Evolutionary conservation across 768 basidiomycete species (phyloP), one percentile per base, ranked within the genome.

Genomic region (Podaxis pistillaris): DNA sequence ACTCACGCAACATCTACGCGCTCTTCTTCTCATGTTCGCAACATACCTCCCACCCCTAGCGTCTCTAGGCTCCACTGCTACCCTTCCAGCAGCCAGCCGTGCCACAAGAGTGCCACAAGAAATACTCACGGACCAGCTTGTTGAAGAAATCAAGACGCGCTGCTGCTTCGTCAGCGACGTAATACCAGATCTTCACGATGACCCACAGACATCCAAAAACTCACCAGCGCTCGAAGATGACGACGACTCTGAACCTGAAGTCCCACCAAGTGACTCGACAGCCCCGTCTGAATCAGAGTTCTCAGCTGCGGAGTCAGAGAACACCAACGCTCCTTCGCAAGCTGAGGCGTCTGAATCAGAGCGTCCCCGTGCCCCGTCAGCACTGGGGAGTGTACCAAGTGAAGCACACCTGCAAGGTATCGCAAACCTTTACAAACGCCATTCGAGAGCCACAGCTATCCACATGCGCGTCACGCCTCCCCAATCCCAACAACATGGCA

Each of bases 131-230:
- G 91, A 93, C 58, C 75, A 79, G 1, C 78, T 96, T n/a, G 74
- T 97, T 15, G 94, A 98, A 73, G 90, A 95, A 66, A 88, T 98
- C 63, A 93, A 97, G 74, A 90, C 90, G 1, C 86, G 94, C 2
- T 90, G 87, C 61, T 96, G 93, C 71, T 95, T 97, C 67, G 96
- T 98, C 26, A 88, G 91, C 28, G 79, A 83, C 3, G 72, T 80
- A 0, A 76, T 92, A 41, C 83, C 83, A 53, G 64, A 62, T n/a
- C n/a, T 55, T 36, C 52, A 55, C 9, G 60, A 62, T n/a, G 60
- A 62, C 22, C 22, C 70, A 8, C 68, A 72, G 6, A 69, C 44
- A 46, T 46, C 19, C 44, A 46, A 71, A 30, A 71, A 76, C n/a
- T 66, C 73, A 51, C 71, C 72, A 30, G 67, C 72, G 19, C 53